phyloP scores from a whole-genome alignment of 1,139 yeast species.

The Yamadazyma conglobata region DNA sequence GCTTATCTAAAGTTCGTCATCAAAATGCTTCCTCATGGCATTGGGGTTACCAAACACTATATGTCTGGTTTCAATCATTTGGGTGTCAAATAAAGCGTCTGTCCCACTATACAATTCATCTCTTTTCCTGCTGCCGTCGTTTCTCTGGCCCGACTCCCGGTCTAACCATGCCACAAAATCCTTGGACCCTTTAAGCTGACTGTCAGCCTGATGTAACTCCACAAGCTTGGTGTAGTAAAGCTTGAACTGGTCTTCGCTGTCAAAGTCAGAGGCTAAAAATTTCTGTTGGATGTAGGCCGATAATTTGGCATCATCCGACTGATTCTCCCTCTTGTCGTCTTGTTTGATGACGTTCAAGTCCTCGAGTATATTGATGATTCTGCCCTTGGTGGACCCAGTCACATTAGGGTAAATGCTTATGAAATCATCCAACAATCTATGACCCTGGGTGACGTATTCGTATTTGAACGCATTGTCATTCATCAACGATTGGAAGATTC shows the following conservation, averaged over 20 bases:
- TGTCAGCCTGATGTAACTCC: slow-evolving; percentile 28
- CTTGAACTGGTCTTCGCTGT: slow-evolving; percentile 39
- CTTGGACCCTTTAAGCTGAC: slow-evolving; percentile 22
- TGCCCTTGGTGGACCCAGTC: slow-evolving; percentile 25
- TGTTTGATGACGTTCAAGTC: slow-evolving; percentile 27
- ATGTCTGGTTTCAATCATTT: slow-evolving; percentile 60
- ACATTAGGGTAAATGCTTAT: slow-evolving; percentile 27
- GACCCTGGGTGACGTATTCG: slow-evolving; percentile 21
- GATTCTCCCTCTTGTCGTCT: slow-evolving; percentile 2
- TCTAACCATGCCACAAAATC: slow-evolving; percentile 63
- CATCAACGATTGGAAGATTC: slow-evolving; percentile 44
- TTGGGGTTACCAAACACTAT: slow-evolving; percentile 75
- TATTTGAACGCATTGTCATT: slow-evolving; percentile 27
- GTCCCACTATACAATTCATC: slow-evolving; percentile 24
- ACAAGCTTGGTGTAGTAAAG: slow-evolving; percentile 42
- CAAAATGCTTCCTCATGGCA: slow-evolving; percentile 59
- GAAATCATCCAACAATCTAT: slow-evolving; percentile 20
- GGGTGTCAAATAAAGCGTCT: slow-evolving; percentile 39
- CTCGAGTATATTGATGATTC: slow-evolving; percentile 39
- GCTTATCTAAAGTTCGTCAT: slow-evolving; percentile 48
- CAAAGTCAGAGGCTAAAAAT: slow-evolving; percentile 19
- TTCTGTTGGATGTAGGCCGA: slow-evolving; percentile 31
- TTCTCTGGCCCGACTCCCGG: slow-evolving; percentile 42
- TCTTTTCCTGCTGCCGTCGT: slow-evolving; percentile 23
- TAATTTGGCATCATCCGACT: slow-evolving; percentile 17